Conservation (phyloP, 1,284 basidiomycete genomes). For the Kalmanozyma brasiliensis region DNA sequence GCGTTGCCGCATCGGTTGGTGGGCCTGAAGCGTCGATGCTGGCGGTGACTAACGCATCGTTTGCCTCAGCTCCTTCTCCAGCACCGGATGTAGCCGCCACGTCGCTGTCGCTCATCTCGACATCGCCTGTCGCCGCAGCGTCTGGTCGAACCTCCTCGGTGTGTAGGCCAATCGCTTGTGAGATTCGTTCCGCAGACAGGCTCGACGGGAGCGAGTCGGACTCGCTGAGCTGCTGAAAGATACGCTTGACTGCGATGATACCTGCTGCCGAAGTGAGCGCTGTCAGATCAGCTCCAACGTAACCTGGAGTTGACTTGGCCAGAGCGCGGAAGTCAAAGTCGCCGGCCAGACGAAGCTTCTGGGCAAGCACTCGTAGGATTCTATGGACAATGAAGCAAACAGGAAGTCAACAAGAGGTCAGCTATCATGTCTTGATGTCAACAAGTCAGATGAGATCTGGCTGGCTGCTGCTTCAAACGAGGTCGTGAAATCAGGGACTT, state of each 20-base stretch:
- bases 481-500: slow-evolving; percentile 47
- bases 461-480: slow-evolving; percentile 6
- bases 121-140: slow-evolving; percentile 15
- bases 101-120: slow-evolving; percentile 47
- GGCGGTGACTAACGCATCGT: no score
- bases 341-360: slow-evolving; percentile 71
- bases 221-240: slow-evolving; percentile 78
- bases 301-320: slow-evolving; percentile 93
- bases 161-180: slow-evolving; percentile 37
- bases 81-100: background rate
- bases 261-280: slow-evolving; percentile 92
- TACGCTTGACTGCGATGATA: slow-evolving; percentile 93
- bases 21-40: background rate
- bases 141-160: slow-evolving; percentile 5
- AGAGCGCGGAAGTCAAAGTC: slow-evolving; percentile 83
- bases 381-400: slow-evolving; percentile 14
- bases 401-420: slow-evolving; percentile 11
- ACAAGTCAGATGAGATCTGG: no score
- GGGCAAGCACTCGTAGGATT: slow-evolving; percentile 62
- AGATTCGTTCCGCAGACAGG: slow-evolving; percentile 30
- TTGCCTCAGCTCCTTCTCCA: background rate
- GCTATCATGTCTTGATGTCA: slow-evolving; percentile 1
- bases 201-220: slow-evolving; percentile 48
- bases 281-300: slow-evolving; percentile 93
- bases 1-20: slow-evolving; percentile 7